Evolutionary conservation across 2,329 filamentous ascomycete genomes (phyloP).

Genomic region (Alternaria angustiovoidea): DNA sequence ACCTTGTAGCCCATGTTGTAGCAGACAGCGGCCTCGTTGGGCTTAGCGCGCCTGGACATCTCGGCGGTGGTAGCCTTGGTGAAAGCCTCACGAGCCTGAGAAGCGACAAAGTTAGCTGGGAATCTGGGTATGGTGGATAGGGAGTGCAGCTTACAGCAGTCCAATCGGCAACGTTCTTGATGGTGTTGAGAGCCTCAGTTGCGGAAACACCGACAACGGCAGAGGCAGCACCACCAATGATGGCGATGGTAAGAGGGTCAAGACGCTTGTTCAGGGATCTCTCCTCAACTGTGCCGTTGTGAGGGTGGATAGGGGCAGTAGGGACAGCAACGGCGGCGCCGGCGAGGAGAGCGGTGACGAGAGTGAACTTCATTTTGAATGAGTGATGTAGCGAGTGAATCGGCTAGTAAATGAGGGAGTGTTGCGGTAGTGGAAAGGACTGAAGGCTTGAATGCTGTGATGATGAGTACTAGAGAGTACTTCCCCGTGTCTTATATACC

Average conservation of each 20-base stretch:
- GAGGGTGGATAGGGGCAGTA: not conserved
- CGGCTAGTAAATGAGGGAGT: not conserved
- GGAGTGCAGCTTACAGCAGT: not conserved
- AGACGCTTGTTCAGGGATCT: not conserved
- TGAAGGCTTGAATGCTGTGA: not conserved
- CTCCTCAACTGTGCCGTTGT: not conserved
- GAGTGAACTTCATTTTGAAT: constrained; percentile 2
- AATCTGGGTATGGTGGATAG: not conserved
- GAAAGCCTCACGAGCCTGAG: constrained; percentile 1
- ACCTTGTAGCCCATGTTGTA: constrained; percentile 2
- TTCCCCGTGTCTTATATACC: constrained; percentile 2
- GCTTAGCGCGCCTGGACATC: not conserved
- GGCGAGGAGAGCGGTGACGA: not conserved
- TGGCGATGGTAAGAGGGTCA: not conserved
- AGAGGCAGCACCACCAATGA: not conserved
- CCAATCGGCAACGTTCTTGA: not conserved
- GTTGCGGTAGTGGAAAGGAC: not conserved
- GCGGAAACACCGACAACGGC: not conserved
- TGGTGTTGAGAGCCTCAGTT: not conserved
- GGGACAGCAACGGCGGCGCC: not conserved
- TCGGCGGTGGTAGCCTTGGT: not conserved
- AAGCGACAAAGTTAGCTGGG: not conserved
- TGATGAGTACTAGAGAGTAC: not conserved
- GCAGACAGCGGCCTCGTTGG: not conserved
- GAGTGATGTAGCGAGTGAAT: not conserved